Conservation (phyloP, 73 alveolate genomes). For the Paramecium tetraurelia region DNA sequence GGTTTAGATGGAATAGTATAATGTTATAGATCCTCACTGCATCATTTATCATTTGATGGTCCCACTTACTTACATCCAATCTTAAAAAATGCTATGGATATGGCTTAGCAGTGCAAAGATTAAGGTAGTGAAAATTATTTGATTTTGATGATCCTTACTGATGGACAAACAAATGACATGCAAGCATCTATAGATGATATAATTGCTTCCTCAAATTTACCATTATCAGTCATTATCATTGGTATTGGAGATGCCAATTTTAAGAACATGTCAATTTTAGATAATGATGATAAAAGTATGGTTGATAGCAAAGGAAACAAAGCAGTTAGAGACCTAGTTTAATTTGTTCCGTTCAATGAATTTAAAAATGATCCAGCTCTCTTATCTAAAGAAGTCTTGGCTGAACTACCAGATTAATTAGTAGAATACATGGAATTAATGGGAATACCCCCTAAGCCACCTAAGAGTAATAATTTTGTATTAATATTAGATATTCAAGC, state of each 20-base stretch:
- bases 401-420: conserved; percentile 83
- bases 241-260: conserved; percentile 91
- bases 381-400: conserved; percentile 78
- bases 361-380: conserved; percentile 68
- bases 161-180: conserved; percentile 93
- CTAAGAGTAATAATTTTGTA: not conserved
- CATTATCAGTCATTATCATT: conserved; percentile 82
- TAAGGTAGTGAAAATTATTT: conserved; percentile 66
- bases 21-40: conserved; percentile 65
- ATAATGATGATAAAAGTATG: conserved; percentile 86
- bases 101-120: conserved; percentile 55
- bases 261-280: conserved; percentile 77
- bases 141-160: conserved; percentile 89
- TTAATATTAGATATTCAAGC: not conserved
- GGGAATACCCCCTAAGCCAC: not conserved
- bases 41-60: conserved; percentile 67
- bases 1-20: conserved; percentile 71
- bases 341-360: conserved; percentile 81
- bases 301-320: conserved; percentile 60
- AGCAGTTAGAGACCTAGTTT: conserved; percentile 84
- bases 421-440: conserved; percentile 40
- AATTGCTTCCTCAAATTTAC: conserved; percentile 77
- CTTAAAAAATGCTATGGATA: conserved; percentile 61
- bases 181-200: conserved; percentile 70
- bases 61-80: conserved; percentile 82